A percentile compares a stretch with the other conserved stretches of the same genome.
These are phyloP conservation scores for Yamadazyma nakazawae DNA, from an alignment of 805 yeast genomes.

Conservation along the genomic window DNA sequence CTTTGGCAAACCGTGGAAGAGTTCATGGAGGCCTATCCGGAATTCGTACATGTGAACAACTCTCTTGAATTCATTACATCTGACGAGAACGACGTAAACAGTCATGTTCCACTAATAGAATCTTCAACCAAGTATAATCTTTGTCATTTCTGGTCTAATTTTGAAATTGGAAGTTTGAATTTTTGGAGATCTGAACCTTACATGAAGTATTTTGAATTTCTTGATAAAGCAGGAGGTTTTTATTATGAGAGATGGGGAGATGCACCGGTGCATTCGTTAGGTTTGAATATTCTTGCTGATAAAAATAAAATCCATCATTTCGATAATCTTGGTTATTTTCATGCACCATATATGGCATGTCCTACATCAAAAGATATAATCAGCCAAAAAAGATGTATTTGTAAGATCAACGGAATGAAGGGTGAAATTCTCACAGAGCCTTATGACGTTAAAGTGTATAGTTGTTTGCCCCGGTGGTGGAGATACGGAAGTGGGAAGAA, in stretches of 20 bases:
- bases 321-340: conserved; percentile 44
- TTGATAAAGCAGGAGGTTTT: conserved; percentile 51
- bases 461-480: conserved; percentile 80
- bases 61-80: conserved; percentile 47
- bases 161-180: conserved; percentile 52
- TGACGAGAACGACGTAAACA: conserved; percentile 32
- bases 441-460: conserved; percentile 47
- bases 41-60: conserved; percentile 45
- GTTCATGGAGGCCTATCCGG: conserved; percentile 45
- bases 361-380: conserved; percentile 33
- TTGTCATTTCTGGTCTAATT: conserved; percentile 67
- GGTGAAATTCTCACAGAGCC: conserved; percentile 21
- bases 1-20: conserved; percentile 48
- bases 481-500: conserved; percentile 58
- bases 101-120: conserved; percentile 11
- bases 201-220: conserved; percentile 39
- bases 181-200: conserved; percentile 49
- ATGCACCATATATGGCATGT: conserved; percentile 41
- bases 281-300: conserved; percentile 31
- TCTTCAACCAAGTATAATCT: conserved; percentile 42
- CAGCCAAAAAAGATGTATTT: conserved; percentile 37
- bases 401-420: conserved; percentile 21
- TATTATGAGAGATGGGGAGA: conserved; percentile 64
- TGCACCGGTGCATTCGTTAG: conserved; percentile 46
- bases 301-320: conserved; percentile 39